Percentiles rank a stretch among this genome's conserved stretches.
phyloP scores from a whole-genome alignment of 225 moss, liverwort and hornwort species.

The Lunularia cruciata region DNA sequence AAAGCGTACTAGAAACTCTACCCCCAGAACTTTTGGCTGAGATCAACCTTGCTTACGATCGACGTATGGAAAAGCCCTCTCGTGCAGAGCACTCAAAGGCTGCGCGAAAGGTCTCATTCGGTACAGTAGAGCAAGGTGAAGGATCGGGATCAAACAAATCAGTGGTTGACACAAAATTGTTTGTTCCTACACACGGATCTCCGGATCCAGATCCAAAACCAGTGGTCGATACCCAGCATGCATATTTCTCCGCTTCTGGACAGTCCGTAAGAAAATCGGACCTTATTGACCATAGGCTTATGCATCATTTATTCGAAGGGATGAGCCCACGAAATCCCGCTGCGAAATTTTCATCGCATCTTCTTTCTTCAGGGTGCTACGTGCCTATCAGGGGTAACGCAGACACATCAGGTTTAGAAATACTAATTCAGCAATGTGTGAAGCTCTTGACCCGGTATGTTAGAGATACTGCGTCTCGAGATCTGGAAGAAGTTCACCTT shows the following conservation, averaged over 20 bases:
- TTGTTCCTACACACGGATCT: not conserved
- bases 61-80: constrained; percentile 29
- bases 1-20: constrained; percentile 75
- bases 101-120: constrained; percentile 26
- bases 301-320: constrained; percentile 16
- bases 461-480: constrained; percentile 47
- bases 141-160: not conserved
- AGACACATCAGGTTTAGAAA: constrained; percentile 34
- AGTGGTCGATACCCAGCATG: not conserved
- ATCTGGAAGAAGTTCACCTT: constrained; percentile 80
- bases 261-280: not conserved
- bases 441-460: constrained; percentile 63
- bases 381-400: constrained; percentile 22
- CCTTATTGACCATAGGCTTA: constrained; percentile 12
- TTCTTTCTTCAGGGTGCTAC: constrained; percentile 61
- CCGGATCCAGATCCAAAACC: not conserved
- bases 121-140: constrained; percentile 19
- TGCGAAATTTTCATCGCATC: constrained; percentile 50
- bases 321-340: constrained; percentile 6
- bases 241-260: not conserved
- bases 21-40: constrained; percentile 79
- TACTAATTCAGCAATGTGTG: constrained; percentile 48
- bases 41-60: constrained; percentile 64
- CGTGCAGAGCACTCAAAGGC: constrained; percentile 1
- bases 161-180: not conserved